Percentiles rank a stretch among this genome's conserved stretches.
Conservation (phyloP, 2,329 filamentous ascomycete genomes). For the Aspergillus persii region DNA sequence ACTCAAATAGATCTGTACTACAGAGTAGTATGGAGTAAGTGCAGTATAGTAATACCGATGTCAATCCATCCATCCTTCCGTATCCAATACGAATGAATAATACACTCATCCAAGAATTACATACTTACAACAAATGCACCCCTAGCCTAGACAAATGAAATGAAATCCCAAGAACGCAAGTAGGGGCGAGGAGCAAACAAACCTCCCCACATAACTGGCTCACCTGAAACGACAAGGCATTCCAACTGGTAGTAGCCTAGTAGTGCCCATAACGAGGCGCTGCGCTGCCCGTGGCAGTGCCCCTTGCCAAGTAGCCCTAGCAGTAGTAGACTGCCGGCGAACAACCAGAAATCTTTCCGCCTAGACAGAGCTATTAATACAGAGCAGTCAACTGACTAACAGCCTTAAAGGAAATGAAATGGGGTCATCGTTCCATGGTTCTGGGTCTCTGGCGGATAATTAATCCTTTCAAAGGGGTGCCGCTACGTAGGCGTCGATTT, state of each 20-base stretch:
- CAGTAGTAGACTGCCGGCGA: neutral
- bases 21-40: too few relatives aligned
- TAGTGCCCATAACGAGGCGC: constrained; percentile 1
- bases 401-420: neutral
- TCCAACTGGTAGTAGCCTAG: neutral
- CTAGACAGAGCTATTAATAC: neutral
- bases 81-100: neutral
- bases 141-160: too few relatives aligned
- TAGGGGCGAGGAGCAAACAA: neutral
- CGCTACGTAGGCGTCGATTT: neutral
- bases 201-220: neutral
- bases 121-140: neutral
- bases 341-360: neutral
- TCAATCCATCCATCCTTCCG: neutral
- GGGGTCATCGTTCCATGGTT: neutral
- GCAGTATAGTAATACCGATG: neutral
- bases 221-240: constrained; percentile 2
- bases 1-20: too few relatives aligned
- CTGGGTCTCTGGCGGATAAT: neutral
- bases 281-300: neutral
- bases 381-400: too few relatives aligned
- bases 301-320: neutral
- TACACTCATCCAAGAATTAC: neutral
- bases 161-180: too few relatives aligned
- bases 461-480: neutral